Evolutionary conservation across 768 basidiomycete genomes (phyloP).

Genomic region (Amanita thiersii): DNA sequence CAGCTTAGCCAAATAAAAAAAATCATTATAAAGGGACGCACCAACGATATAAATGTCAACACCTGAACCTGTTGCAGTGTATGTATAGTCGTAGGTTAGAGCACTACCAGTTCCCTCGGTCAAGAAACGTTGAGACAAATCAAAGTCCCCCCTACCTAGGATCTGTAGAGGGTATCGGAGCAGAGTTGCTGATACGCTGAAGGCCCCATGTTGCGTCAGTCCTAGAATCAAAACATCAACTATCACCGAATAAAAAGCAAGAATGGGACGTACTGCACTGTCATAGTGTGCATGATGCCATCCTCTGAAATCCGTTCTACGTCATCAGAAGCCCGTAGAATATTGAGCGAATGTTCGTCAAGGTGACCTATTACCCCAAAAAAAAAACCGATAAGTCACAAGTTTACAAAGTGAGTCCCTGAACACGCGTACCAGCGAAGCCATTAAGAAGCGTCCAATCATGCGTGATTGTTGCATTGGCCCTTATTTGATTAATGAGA

Average conservation of each 20-base stretch:
- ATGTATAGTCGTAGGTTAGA: conserved; percentile 21
- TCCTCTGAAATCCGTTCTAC: conserved; percentile 1
- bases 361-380: no score
- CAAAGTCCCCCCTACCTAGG: conserved; percentile 1
- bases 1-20: background rate
- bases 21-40: conserved; percentile 9
- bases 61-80: conserved; percentile 22
- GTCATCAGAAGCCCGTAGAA: no score
- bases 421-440: no score
- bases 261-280: conserved; percentile 13
- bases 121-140: background rate
- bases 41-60: conserved; percentile 36
- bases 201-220: conserved; percentile 22
- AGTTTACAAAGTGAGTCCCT: no score
- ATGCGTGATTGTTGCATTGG: no score
- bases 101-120: conserved; percentile 6
- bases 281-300: conserved; percentile 4
- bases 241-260: background rate
- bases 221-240: no score
- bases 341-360: no score
- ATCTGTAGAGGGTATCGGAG: conserved; percentile 10
- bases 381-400: no score
- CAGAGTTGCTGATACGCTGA: conserved; percentile 14
- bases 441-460: no score
- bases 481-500: no score